Evolutionary conservation across 73 alveolate species (phyloP).

Genomic region (Paramecium sonneborni): DNA sequence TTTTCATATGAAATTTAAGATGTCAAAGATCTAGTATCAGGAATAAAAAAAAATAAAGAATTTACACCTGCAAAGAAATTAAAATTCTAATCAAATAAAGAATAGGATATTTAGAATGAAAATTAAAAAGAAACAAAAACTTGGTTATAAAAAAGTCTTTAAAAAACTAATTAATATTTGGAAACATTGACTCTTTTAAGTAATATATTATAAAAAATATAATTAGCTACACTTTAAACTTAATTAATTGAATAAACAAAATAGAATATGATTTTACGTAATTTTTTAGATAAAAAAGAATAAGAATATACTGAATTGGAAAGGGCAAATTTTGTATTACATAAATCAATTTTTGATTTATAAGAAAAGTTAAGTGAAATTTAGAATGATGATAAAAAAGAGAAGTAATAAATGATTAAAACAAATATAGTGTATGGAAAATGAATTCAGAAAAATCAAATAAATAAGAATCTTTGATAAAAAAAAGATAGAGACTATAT

Average conservation of each 20-base stretch:
- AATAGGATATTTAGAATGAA: not conserved
- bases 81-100: not conserved
- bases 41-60: not conserved
- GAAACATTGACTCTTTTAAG: not conserved
- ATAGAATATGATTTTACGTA: conserved; percentile 32
- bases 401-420: not conserved
- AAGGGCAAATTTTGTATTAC: not conserved
- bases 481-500: not conserved
- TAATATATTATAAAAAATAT: not conserved
- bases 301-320: conserved; percentile 31
- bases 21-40: not conserved
- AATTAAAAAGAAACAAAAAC: not conserved
- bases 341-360: conserved; percentile 6
- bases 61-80: conserved; percentile 4
- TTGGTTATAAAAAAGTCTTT: not conserved
- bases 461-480: not conserved
- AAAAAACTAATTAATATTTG: not conserved
- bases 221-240: not conserved
- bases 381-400: not conserved
- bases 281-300: conserved; percentile 7
- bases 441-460: not conserved
- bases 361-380: conserved; percentile 1
- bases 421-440: not conserved
- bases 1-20: not conserved
- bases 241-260: conserved; percentile 17